Base-by-base conservation (phyloP, 441 rosid genomes). In the Populus trichocarpa region DNA sequence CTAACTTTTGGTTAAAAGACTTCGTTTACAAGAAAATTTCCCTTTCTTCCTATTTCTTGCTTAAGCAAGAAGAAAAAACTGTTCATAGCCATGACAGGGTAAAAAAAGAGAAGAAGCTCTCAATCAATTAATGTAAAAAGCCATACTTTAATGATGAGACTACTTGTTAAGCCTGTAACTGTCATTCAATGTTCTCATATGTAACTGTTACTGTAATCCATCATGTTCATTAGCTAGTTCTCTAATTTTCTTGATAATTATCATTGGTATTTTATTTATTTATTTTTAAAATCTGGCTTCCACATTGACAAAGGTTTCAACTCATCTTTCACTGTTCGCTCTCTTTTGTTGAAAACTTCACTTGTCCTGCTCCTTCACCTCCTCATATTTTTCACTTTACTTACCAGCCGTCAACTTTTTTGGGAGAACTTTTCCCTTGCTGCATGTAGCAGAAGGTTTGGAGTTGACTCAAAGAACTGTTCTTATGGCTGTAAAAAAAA, bases 11-110 rank as follows among this genome's bases (percentile, higher is more conserved):
- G 63, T 18, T 57, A 20, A 57, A 6, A 57, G 63, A 20, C 74
- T 70, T 69, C 69, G 40, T 32, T 61, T 36, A 23, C 69, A 57
- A 76, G 79, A 25, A 42, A 18, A 36, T 70, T 32, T 8, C 42
- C 53, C 22, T 75, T 26, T 46, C 50, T 36, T 35, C 23, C 32
- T 22, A 3, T 30, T 67, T 46, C 28, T 40, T 30, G 65, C 42
- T 67, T 14, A 42, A 67, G n/a, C 32, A 42, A 32, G 46, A 67
- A 66, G 33, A 6, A 40, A 8, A 25, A 74, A 35, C 59, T 23
- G 33, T 32, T 72, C 10, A 18, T 36, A 25, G 38, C 25, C 6
- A n/a, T 35, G 69, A 61, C 67, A 73, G 36, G 7, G n/a, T 7
- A 57, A 57, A n/a, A 32, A n/a, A 20, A 53, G 22, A 57, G 3